These are phyloP conservation scores for Penicillium sp. DNA, from an alignment of 2,329 filamentous ascomycete genomes.

Conservation along the genomic window DNA sequence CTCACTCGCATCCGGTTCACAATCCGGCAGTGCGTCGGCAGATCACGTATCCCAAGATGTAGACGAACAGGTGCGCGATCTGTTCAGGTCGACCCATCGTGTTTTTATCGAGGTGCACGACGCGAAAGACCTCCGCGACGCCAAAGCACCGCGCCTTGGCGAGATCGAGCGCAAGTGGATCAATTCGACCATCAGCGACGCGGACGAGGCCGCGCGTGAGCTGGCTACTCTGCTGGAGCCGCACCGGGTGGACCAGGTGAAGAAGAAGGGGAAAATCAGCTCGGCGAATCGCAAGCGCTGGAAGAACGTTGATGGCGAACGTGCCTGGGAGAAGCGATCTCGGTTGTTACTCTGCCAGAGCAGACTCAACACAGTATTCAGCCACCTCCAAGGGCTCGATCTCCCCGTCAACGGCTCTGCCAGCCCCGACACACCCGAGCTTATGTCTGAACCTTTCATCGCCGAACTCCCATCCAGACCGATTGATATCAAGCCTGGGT, in stretches of 20 bases:
- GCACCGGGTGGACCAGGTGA: constrained; percentile 19
- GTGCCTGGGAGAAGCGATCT: constrained; percentile 12
- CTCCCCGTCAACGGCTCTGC: constrained; percentile 8
- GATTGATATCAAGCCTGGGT: too few species aligned
- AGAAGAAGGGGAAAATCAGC: constrained; percentile 12
- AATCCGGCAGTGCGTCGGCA: too few species aligned
- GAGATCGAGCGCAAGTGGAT: constrained; percentile 17
- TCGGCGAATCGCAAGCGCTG: constrained; percentile 19
- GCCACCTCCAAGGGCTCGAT: constrained; percentile 13
- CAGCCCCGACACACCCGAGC: constrained; percentile 1
- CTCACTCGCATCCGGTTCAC: too few species aligned
- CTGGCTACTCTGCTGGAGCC: constrained; percentile 24
- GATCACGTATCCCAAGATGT: too few species aligned
- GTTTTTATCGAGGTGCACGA: constrained; percentile 18
- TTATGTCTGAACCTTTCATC: too few species aligned
- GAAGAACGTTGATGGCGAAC: constrained; percentile 13
- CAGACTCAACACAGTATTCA: constrained; percentile 17
- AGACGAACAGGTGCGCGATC: constrained; percentile 15
- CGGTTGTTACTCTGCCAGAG: constrained; percentile 16
- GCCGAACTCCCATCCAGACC: too few species aligned
- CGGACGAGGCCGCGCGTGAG: constrained; percentile 34
- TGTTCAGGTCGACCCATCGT: constrained; percentile 16
- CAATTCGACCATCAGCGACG: constrained; percentile 24
- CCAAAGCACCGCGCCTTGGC: constrained; percentile 8
- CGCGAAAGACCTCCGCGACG: constrained; percentile 15